Evolutionary conservation across 2,329 filamentous ascomycete genomes (phyloP).

Genomic region (Clarireedia paspali): DNA sequence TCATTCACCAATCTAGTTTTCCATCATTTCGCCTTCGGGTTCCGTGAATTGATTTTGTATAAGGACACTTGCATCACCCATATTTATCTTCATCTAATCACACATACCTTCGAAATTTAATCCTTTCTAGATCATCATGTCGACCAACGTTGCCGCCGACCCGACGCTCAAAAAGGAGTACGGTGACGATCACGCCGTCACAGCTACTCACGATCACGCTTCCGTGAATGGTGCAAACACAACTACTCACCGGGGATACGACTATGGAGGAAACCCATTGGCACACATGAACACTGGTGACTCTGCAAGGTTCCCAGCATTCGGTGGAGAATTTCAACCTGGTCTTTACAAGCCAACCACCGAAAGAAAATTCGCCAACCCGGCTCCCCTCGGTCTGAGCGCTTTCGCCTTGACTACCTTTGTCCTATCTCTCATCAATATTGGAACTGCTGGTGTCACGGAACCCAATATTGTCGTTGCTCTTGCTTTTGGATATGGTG

Average conservation of each 20-base stretch:
- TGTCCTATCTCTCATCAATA: conserved; percentile 50
- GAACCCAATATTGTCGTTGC: conserved; percentile 47
- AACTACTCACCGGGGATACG: conserved; percentile 8
- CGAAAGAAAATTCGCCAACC: conserved; percentile 49
- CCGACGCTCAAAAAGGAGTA: conserved; percentile 19
- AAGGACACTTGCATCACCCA: neutral
- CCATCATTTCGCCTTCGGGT: neutral
- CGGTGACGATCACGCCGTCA: conserved; percentile 4
- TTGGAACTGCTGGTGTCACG: conserved; percentile 39
- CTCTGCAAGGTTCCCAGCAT: conserved; percentile 41
- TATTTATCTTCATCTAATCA: neutral
- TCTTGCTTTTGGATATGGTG: conserved; percentile 54
- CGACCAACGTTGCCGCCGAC: conserved; percentile 18
- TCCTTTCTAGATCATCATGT: conserved; percentile 15
- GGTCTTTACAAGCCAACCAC: conserved; percentile 48
- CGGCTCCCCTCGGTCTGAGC: conserved; percentile 50
- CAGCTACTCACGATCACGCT: conserved; percentile 15
- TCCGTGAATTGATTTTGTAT: neutral
- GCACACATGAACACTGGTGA: conserved; percentile 38
- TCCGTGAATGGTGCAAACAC: conserved; percentile 2
- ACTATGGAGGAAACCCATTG: conserved; percentile 37
- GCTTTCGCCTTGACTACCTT: conserved; percentile 59
- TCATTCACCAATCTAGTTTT: conserved; percentile 8
- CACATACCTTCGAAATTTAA: neutral
- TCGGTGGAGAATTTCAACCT: conserved; percentile 53